phyloP scores from a whole-genome alignment of 2,329 filamentous ascomycete species.

The Clarireedia sp. region DNA sequence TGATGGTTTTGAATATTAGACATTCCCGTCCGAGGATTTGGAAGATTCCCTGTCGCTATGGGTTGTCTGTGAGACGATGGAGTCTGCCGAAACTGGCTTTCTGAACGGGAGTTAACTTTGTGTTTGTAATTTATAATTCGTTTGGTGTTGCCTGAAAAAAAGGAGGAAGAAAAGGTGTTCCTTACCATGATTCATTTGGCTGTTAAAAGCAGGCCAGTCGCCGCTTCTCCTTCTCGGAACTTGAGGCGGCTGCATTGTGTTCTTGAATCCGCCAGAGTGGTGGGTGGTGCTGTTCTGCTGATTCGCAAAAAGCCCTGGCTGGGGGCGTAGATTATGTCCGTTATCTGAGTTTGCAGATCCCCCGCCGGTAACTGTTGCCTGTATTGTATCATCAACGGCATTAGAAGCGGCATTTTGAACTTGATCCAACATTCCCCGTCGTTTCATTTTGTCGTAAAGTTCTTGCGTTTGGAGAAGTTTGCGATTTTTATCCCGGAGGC shows the following conservation, averaged over 20 bases:
- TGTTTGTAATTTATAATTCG: neutral
- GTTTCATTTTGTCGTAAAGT: constrained; percentile 53
- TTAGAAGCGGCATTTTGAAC: constrained; percentile 48
- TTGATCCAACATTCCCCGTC: constrained; percentile 45
- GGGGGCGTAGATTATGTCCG: constrained; percentile 11
- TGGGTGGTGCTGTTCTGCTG: constrained; percentile 7
- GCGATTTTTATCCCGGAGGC: constrained; percentile 62
- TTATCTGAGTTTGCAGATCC: constrained; percentile 21
- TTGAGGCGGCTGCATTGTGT: constrained; percentile 10
- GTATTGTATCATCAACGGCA: constrained; percentile 36
- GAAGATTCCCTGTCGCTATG: constrained; percentile 13
- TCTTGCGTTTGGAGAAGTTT: constrained; percentile 62
- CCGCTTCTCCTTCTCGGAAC: constrained; percentile 3
- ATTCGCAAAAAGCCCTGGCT: constrained; percentile 13
- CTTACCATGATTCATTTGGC: constrained; percentile 12
- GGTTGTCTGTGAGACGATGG: constrained; percentile 29
- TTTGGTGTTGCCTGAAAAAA: no score
- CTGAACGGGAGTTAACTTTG: constrained; percentile 10
- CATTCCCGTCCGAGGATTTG: constrained; percentile 13
- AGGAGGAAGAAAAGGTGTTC: constrained; percentile 17
- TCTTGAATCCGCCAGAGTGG: constrained; percentile 5
- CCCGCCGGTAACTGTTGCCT: constrained; percentile 25
- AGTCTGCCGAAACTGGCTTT: constrained; percentile 20
- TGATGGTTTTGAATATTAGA: constrained; percentile 15
- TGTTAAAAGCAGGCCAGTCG: constrained; percentile 21